Evolutionary conservation across 2,329 filamentous ascomycete species (phyloP), one percentile per base, ranked within the genome.

Genomic region (Phialophora expanda): DNA sequence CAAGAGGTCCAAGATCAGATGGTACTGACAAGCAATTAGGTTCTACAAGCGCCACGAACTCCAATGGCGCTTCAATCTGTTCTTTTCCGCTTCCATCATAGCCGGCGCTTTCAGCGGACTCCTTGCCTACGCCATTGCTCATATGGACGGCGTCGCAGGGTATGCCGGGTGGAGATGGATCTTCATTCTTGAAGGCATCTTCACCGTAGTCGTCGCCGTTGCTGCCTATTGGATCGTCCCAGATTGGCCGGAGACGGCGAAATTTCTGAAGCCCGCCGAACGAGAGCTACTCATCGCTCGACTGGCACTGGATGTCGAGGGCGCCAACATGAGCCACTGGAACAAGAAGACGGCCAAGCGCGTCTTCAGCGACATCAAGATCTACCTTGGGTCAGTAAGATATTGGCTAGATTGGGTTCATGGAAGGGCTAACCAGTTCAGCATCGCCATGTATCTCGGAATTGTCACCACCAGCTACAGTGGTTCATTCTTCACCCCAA

Each of bases 71-170:
- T 75, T 76, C 68, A 73, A 74, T 20, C 66, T 76, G 8, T 76
- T 77, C 66, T 77, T 75, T 66, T 74, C 73, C 14, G 75, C 73
- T 1, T 75, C 73, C 28, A 79, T 79, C 67, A 64, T 79, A 38
- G 77, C 79, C 17, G 78, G 79, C 32, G 78, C 79, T 32, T 73
- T 79, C 62, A 77, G 77, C 44, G 84, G 84, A 0, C 73, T 86
- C 20, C 74, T 86, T 0, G 84, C 84, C 1, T 84, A 78, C 67
- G 83, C 75, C 1, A 84, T 85, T 46, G 79, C 78, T 73, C 79
- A 82, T 73, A 84, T 85, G 81, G 79, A 83, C 56, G 83, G 70
- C 70, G 74, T 78, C 65, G 68, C 73, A 48, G 75, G 50, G 34
- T 74, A 55, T 71, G 71, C 26, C 70, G 76, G 14, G 1, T 76